Base-by-base conservation (phyloP, 176 grass and related monocot genomes). In the Microstegium vimineum region DNA sequence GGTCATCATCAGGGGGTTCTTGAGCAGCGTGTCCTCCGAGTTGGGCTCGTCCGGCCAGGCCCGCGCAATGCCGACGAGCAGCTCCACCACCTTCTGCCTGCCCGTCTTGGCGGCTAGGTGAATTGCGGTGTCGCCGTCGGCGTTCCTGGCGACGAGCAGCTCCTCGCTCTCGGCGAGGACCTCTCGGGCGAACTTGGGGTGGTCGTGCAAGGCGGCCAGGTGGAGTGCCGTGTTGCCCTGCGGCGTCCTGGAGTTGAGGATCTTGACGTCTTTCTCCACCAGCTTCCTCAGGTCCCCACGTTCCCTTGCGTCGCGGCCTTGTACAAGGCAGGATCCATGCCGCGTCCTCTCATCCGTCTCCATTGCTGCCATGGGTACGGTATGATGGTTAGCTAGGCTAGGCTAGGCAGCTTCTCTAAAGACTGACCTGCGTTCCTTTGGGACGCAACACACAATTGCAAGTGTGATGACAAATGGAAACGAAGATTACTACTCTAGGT, bases 71-170 rank as follows among this genome's bases (percentile, higher is more conserved):
- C 9, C 2, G 38, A 41, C 38, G 6, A 41, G 41, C 41, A 42
- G 41, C 41, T 42, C 2, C 11, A 11, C 41, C 41, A 42, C 41
- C 2, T 42, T 3, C 41, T 12, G 41, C 10, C 1, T 42, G 41
- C 41, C 41, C 41, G 41, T 3, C 9, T 41, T 41, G 38, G 80
- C 86, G 15, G 90, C 94, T 12, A 93, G 32, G 41, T 97, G 94
- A 73, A 97, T 72, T n/a, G n/a, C n/a, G 59, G 93, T 96, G 68
- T 96, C 88, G 8, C 75, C 86, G 30, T 92, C 83, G 4, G 23
- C 71, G 63, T 92, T 92, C 60, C 10, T 63, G 57, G 45, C 69
- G 28, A 79, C 25, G 31, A 94, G 56, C 33, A 90, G 30, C 28
- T 68, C 33, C 10, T 37, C 23, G 16, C 45, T 18, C 31, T 63